Evolutionary conservation across 2,329 filamentous ascomycete genomes (phyloP), one percentile per base, ranked within the genome.

Genomic region (Alternaria gansuensis): DNA sequence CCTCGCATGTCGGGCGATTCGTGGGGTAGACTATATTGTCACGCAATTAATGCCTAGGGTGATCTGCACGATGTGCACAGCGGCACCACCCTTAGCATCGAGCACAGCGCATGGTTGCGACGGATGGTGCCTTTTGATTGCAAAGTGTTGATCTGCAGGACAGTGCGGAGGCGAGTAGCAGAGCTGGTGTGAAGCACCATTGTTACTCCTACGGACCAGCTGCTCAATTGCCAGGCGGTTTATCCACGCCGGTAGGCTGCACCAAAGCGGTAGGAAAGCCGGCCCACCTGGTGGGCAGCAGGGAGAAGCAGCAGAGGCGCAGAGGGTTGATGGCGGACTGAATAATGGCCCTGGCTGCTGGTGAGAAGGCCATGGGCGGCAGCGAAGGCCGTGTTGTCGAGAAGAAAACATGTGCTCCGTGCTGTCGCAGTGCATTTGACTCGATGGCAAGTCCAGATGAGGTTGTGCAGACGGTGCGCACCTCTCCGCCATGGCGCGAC

Each of bases 1-100:
- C 69, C 66, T 71, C 68, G 64, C 73, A 70, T 74, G 75, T 73
- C 68, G 64, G 75, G 72, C 75, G 73, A 75, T 74, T 74, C 75
- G 74, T 77, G 73, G 74, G 72, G 74, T 75, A 75, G 67, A 45
- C 59, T 68, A 71, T 70, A 71, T 54, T 49, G 58, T 62, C 60
- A 61, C 57, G 53, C 59, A 62, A 45, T 48, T 70, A 68, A 65
- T 51, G 57, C 43, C 67, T 61, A 65, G 68, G 67, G 43, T 65
- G 68, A 71, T 71, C 67, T 71, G 66, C 68, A 63, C 60, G 65
- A 64, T 63, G 66, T 65, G 62, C 67, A 67, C 51, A 41, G 63
- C 62, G 63, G 64, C 65, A 68, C 62, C 63, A 59, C 57, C 52
- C 56, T 57, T 41, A 33, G 44, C 59, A 55, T 51, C 58, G 45